Evolutionary conservation across 441 rosid species (phyloP), one percentile per base, ranked within the genome.

Genomic region (Capsella rubella): DNA sequence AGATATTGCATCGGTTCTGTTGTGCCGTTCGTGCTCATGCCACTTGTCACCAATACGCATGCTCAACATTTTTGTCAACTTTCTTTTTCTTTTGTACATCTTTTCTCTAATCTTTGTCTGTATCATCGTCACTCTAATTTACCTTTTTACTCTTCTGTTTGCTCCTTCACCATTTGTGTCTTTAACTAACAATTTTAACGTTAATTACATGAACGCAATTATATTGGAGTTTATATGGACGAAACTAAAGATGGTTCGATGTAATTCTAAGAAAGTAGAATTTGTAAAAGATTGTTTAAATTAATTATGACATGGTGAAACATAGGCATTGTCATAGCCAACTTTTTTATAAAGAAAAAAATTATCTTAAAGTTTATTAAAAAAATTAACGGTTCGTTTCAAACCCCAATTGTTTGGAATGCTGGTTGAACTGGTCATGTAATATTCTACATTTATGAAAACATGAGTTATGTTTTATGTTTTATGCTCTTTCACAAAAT

Each of bases 11-110:
- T 8, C 54, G 47, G 15, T 31, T 59, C 31, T 35, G 0, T 74
- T 59, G 55, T 74, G 66, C 59, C 72, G 39, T 57, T 15, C 37
- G 69, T 75, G 34, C 8, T 57, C 25, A 43, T 61, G 69, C 69
- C 74, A 75, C 69, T 75, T 68, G 74, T 68, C 74, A 34, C 56
- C 57, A 50, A 37, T 6, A 57, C 34, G 25, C 8, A 45, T 31
- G 52, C 35, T 47, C 52, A 65, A 5, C 25, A 37, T 65, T 64
- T 64, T 16, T 16, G 18, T 16, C 7, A 28, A 14, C 0, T 51
- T n/a, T 55, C 21, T 21, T 21, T 21, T 21, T 21, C 25, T 21
- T 16, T 55, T 31, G 2, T 5, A 16, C 4, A 9, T 9, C 5
- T 6, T 32, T 58, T 21, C n/a, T 37, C 29, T 46, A 32, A 6